These are phyloP conservation scores for Tetrapisispora fleetii DNA, from an alignment of 805 yeast species.

Conservation along the genomic window DNA sequence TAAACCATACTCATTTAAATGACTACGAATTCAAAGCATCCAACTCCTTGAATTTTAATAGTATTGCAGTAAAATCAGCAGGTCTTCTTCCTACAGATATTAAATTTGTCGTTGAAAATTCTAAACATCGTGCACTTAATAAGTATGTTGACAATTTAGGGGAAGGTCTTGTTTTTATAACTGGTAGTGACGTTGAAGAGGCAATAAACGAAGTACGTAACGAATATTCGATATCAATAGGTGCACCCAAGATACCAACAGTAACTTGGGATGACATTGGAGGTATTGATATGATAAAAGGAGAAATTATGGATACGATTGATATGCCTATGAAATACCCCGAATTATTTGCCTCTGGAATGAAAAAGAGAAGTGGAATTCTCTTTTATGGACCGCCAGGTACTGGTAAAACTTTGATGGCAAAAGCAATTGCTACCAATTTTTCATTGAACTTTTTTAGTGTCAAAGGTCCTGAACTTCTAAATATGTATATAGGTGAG, in stretches of 20 bases:
- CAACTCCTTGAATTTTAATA: constrained; percentile 36
- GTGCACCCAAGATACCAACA: constrained; percentile 92
- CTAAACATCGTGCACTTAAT: constrained; percentile 47
- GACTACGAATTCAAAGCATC: constrained; percentile 1
- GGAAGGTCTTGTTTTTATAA: constrained; percentile 20
- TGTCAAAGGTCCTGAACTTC: constrained; percentile 92
- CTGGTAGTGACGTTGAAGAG: constrained; percentile 41
- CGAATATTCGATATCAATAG: constrained; percentile 87
- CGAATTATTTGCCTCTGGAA: constrained; percentile 75
- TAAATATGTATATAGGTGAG: constrained; percentile 98
- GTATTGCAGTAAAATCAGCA: constrained; percentile 78
- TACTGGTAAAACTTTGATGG: constrained; percentile 90
- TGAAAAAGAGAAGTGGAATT: constrained; percentile 90
- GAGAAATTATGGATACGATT: constrained; percentile 88
- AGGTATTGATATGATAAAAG: constrained; percentile 82
- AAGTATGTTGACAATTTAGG: constrained; percentile 4
- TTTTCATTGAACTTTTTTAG: constrained; percentile 90
- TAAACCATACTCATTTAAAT: constrained; percentile 6
- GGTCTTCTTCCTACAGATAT: constrained; percentile 85
- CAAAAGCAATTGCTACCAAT: constrained; percentile 95
- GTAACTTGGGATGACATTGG: constrained; percentile 98
- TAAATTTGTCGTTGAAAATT: constrained; percentile 54
- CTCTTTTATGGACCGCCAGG: constrained; percentile 98
- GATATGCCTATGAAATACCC: constrained; percentile 94
- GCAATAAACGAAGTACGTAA: constrained; percentile 67